Conservation (phyloP, 2,329 filamentous ascomycete species). For the Hymenoscyphus salicellus region DNA sequence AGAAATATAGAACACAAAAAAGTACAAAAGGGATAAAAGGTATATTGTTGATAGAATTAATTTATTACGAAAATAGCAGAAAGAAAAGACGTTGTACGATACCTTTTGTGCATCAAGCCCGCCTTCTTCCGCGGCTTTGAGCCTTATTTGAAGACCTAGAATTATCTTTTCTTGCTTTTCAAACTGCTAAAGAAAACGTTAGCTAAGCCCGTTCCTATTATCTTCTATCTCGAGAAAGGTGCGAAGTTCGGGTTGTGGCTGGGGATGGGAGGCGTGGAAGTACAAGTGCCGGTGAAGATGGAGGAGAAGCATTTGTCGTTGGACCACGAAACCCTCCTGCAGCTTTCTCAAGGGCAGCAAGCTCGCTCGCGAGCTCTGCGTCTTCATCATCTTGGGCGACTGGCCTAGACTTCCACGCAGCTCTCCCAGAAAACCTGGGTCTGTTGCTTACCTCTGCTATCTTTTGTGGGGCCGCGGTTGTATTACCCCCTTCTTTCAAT, state of each 20-base stretch:
- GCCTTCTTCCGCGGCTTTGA: slow-evolving; percentile 29
- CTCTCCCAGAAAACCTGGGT: slow-evolving; percentile 4
- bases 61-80: slow-evolving; percentile 11
- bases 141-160: slow-evolving; percentile 30
- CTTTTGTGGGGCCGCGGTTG: slow-evolving; percentile 35
- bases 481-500: slow-evolving; percentile 13
- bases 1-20: neutral
- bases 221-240: neutral
- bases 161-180: slow-evolving; percentile 30
- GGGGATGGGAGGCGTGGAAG: neutral
- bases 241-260: neutral
- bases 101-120: slow-evolving; percentile 34
- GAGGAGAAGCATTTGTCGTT: neutral
- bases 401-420: slow-evolving; percentile 4
- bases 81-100: slow-evolving; percentile 24
- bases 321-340: neutral
- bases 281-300: neutral
- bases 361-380: neutral
- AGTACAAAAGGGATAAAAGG: neutral
- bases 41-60: neutral
- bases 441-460: slow-evolving; percentile 54
- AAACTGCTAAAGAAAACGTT: slow-evolving; percentile 29
- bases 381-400: neutral
- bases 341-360: neutral
- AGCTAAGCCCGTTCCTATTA: slow-evolving; percentile 14